These are phyloP conservation scores for Datura wrightii DNA, from an alignment of 257 asterid genomes.

Conservation along the genomic window DNA sequence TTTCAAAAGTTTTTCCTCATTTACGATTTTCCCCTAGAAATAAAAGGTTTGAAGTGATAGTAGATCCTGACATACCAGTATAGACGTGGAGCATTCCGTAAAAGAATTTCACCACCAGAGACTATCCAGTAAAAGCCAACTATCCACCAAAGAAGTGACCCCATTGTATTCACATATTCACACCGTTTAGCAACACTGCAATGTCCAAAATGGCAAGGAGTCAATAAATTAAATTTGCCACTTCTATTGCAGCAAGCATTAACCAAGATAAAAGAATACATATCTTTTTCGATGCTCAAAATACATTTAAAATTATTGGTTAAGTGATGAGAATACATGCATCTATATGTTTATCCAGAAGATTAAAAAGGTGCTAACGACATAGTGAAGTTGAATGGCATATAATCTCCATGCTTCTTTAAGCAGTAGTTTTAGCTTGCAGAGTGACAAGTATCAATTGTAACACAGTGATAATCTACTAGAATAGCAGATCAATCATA, in stretches of 20 bases:
- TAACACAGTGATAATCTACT: background rate
- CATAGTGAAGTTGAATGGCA: background rate
- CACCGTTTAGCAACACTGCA: slow-evolving; percentile 74
- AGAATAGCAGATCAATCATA: background rate
- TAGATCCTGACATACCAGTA: slow-evolving; percentile 66
- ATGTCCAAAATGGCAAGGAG: slow-evolving; percentile 34
- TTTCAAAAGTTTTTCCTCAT: background rate
- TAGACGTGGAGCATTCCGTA: slow-evolving; percentile 73
- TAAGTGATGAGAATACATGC: background rate
- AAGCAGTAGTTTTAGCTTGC: slow-evolving; percentile 1
- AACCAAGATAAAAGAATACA: slow-evolving; percentile 16
- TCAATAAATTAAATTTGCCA: slow-evolving; percentile 26
- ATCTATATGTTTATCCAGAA: background rate
- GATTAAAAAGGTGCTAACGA: background rate
- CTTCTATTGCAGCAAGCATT: slow-evolving; percentile 24
- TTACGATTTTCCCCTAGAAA: background rate
- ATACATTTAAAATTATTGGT: background rate
- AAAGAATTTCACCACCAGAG: slow-evolving; percentile 81
- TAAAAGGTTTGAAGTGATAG: slow-evolving; percentile 7
- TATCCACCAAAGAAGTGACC: slow-evolving; percentile 93
- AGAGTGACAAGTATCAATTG: background rate
- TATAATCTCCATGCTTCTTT: background rate
- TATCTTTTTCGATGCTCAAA: slow-evolving; percentile 16
- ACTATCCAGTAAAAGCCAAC: slow-evolving; percentile 94
- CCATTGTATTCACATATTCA: slow-evolving; percentile 88